These are phyloP conservation scores for Epichloe sibirici DNA, from an alignment of 2,329 filamentous ascomycete species.

Conservation along the genomic window DNA sequence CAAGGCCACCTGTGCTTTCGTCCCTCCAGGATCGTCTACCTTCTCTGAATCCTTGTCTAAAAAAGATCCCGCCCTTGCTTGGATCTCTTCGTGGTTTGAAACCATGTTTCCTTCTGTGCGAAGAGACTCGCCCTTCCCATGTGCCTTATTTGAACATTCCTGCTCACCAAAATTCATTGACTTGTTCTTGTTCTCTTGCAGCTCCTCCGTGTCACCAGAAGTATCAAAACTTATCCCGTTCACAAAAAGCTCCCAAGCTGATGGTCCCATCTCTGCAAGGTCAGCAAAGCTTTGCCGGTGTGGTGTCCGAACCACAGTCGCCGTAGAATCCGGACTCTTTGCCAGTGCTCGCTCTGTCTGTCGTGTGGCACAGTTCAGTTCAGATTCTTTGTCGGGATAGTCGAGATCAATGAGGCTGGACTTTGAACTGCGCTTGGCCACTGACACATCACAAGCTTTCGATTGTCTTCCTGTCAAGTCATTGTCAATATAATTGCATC, in stretches of 20 bases:
- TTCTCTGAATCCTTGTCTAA: background rate
- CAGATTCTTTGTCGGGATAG: background rate
- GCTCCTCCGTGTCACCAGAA: slow-evolving; percentile 2
- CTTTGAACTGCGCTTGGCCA: background rate
- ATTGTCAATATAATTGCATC: background rate
- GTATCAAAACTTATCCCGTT: slow-evolving; percentile 20
- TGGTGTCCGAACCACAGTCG: slow-evolving; percentile 27
- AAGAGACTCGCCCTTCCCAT: background rate
- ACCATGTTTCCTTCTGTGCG: background rate
- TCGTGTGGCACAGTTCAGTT: background rate
- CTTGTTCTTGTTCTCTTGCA: background rate
- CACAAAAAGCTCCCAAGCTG: slow-evolving; percentile 19
- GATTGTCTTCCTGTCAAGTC: background rate
- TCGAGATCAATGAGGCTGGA: slow-evolving; percentile 2
- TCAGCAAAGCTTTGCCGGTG: slow-evolving; percentile 14
- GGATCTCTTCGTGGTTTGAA: slow-evolving; percentile 3
- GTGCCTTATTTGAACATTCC: background rate
- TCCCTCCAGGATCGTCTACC: background rate
- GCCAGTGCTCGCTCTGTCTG: background rate
- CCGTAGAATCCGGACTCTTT: slow-evolving; percentile 17
- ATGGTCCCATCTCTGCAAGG: slow-evolving; percentile 8
- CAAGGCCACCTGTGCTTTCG: background rate
- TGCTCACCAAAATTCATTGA: background rate
- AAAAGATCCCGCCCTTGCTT: slow-evolving; percentile 2
- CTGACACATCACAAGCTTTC: background rate